A percentile compares a stretch with the other conserved stretches of the same genome.
Evolutionary conservation across 805 yeast genomes (phyloP).

Genomic region (Candida quercuum): DNA sequence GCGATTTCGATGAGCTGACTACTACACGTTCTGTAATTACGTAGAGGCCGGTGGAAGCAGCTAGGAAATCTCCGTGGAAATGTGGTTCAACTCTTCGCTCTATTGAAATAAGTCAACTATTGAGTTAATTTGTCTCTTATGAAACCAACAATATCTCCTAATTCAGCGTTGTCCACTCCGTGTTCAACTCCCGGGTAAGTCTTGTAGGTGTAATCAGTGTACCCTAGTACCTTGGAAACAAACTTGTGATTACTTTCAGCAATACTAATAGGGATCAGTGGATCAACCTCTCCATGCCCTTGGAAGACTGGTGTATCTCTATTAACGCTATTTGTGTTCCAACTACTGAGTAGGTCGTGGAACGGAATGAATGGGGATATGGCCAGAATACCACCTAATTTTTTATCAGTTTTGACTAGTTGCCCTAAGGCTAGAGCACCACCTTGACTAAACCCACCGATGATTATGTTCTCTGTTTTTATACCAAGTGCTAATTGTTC

Average conservation of each 20-base stretch:
- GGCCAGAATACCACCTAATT: conserved; percentile 69
- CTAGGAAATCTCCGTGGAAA: too few species aligned
- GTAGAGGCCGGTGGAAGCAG: too few species aligned
- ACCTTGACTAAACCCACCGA: conserved; percentile 94
- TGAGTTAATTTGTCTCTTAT: conserved; percentile 29
- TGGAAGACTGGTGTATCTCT: conserved; percentile 65
- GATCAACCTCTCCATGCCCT: conserved; percentile 78
- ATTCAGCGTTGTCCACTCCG: conserved; percentile 58
- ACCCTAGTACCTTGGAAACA: conserved; percentile 38
- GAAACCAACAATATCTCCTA: conserved; percentile 46
- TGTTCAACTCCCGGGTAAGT: conserved; percentile 62
- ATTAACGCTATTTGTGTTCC: conserved; percentile 32
- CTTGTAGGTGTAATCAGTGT: conserved; percentile 39
- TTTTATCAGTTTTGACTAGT: conserved; percentile 43
- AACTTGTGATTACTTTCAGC: conserved; percentile 39
- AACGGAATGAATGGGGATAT: conserved; percentile 63
- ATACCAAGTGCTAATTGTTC: conserved; percentile 49
- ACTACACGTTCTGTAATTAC: too few species aligned
- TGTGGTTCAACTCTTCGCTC: background rate
- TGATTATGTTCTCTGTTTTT: conserved; percentile 56
- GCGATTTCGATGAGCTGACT: too few species aligned
- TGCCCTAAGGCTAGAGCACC: conserved; percentile 66
- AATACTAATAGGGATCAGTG: conserved; percentile 39
- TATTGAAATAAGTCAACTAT: background rate
- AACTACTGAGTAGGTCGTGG: conserved; percentile 1